A percentile compares a stretch with the other conserved stretches of the same genome.
Conservation (phyloP, 1,284 basidiomycete species). For the Lignosus rhinocerotis region DNA sequence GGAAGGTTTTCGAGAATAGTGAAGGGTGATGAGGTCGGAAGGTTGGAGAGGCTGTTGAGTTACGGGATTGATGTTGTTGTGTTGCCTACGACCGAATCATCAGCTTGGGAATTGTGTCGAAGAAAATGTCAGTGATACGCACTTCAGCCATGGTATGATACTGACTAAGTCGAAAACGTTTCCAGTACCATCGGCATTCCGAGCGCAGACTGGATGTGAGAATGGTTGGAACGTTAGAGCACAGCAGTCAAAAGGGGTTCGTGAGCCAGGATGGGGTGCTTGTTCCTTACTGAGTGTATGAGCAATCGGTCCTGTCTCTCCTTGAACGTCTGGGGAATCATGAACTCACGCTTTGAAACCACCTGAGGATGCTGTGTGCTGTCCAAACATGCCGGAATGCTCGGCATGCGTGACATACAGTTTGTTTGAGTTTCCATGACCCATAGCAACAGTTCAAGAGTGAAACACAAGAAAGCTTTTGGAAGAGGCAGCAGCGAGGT, state of each 20-base stretch:
- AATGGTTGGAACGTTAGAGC: constrained; percentile 92
- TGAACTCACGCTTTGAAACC: constrained; percentile 67
- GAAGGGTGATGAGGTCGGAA: constrained; percentile 82
- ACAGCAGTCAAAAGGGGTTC: constrained; percentile 89
- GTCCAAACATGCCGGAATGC: constrained; percentile 75
- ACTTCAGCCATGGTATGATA: constrained; percentile 94
- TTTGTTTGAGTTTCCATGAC: constrained; percentile 84
- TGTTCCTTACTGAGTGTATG: constrained; percentile 57
- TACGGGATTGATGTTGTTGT: constrained; percentile 82
- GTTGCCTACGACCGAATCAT: constrained; percentile 49
- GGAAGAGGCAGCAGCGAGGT: too few species aligned
- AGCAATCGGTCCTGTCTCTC: background rate
- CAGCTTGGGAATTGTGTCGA: background rate
- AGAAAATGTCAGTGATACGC: constrained; percentile 31
- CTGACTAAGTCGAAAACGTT: constrained; percentile 85
- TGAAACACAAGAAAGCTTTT: background rate
- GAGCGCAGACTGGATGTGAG: constrained; percentile 84
- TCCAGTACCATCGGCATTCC: constrained; percentile 77
- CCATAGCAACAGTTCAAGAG: constrained; percentile 50
- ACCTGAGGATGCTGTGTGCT: constrained; percentile 71
- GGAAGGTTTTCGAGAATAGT: constrained; percentile 81
- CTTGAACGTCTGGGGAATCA: background rate
- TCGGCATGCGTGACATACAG: constrained; percentile 86
- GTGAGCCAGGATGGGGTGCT: constrained; percentile 57
- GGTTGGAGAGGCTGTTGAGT: constrained; percentile 82